These are phyloP conservation scores for Anisodus acutangulus DNA, from an alignment of 257 asterid genomes.

Conservation along the genomic window DNA sequence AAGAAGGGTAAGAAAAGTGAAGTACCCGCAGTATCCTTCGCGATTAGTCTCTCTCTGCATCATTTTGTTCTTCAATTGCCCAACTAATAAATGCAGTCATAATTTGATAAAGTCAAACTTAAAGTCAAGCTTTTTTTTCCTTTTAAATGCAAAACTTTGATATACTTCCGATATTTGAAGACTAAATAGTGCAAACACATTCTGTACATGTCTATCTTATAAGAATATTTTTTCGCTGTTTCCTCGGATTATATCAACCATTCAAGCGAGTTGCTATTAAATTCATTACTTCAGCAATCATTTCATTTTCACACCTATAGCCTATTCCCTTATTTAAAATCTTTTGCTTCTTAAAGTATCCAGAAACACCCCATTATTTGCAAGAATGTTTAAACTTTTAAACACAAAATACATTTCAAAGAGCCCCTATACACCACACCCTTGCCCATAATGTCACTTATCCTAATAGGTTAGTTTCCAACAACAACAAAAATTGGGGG, in stretches of 20 bases:
- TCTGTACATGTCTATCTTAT: neutral
- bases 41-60: neutral
- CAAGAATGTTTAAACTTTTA: neutral
- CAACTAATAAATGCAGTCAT: neutral
- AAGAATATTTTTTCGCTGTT: neutral
- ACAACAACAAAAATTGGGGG: neutral
- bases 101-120: neutral
- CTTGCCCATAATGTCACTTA: neutral
- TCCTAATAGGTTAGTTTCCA: neutral
- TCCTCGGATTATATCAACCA: neutral
- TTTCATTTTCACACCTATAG: neutral
- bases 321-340: neutral
- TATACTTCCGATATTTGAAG: neutral
- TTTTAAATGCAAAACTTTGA: neutral
- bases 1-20: neutral
- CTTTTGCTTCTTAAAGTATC: neutral
- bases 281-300: neutral
- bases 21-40: neutral
- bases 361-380: neutral
- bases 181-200: neutral
- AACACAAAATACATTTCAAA: neutral
- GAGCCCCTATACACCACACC: neutral
- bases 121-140: neutral
- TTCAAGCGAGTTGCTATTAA: neutral
- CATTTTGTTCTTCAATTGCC: neutral